Evolutionary conservation across 805 yeast species (phyloP).

Genomic region (Wickerhamiella cacticola): DNA sequence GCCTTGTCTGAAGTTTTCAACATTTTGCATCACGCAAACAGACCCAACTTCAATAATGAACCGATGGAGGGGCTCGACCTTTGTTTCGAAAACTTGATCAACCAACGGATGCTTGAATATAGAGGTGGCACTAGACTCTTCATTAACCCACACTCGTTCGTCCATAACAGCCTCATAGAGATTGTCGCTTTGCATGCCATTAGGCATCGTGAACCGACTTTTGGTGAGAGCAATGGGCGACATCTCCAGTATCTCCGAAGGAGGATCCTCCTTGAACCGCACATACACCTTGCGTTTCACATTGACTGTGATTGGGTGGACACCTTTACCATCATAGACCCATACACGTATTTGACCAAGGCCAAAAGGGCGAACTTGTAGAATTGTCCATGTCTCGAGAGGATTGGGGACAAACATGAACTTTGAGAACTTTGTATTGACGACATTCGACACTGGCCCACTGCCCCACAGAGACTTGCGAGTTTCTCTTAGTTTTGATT

Average conservation of each 20-base stretch:
- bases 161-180: slow-evolving; percentile 58
- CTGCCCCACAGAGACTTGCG: slow-evolving; percentile 72
- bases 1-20: slow-evolving; percentile 82
- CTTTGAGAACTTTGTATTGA: slow-evolving; percentile 53
- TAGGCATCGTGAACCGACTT: slow-evolving; percentile 55
- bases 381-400: slow-evolving; percentile 61
- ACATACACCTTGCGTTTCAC: slow-evolving; percentile 65
- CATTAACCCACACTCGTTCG: slow-evolving; percentile 48
- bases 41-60: slow-evolving; percentile 71
- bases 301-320: slow-evolving; percentile 61
- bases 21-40: slow-evolving; percentile 55
- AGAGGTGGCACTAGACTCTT: slow-evolving; percentile 42
- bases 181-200: slow-evolving; percentile 39
- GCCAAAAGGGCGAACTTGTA: slow-evolving; percentile 47
- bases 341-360: slow-evolving; percentile 73
- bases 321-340: slow-evolving; percentile 53
- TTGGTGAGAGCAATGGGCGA: slow-evolving; percentile 36
- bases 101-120: slow-evolving; percentile 50
- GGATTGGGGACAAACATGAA: slow-evolving; percentile 30
- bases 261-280: slow-evolving; percentile 37
- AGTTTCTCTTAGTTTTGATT: slow-evolving; percentile 57
- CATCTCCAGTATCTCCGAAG: not conserved
- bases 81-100: slow-evolving; percentile 64
- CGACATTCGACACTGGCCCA: slow-evolving; percentile 39
- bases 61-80: slow-evolving; percentile 54